Conservation (phyloP, 2,329 filamentous ascomycete species). For the Ascochyta pisi region DNA sequence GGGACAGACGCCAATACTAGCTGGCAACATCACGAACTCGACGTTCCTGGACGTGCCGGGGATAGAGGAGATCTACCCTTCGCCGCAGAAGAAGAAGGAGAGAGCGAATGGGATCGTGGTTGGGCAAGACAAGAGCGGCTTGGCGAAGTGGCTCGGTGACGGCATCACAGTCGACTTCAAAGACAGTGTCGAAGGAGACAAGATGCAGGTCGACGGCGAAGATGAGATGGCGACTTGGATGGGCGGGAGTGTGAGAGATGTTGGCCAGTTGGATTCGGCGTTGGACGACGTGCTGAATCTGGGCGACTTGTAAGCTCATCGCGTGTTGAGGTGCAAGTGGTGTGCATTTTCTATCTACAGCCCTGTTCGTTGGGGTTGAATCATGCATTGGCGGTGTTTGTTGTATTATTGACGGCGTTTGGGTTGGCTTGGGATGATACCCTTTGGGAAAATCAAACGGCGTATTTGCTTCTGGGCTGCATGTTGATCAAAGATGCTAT, state of each 20-base stretch:
- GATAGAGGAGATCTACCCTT: slow-evolving; percentile 33
- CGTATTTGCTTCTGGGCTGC: no score
- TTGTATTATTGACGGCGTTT: slow-evolving; percentile 4
- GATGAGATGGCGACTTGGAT: slow-evolving; percentile 49
- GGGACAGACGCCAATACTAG: slow-evolving; percentile 77
- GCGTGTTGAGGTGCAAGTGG: neutral
- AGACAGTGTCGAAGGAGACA: slow-evolving; percentile 22
- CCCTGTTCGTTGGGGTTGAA: no score
- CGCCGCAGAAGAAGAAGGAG: slow-evolving; percentile 1
- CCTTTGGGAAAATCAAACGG: no score
- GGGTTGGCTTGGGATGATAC: neutral
- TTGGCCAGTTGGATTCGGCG: slow-evolving; percentile 39
- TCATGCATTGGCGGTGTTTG: slow-evolving; percentile 5
- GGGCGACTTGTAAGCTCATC: slow-evolving; percentile 25
- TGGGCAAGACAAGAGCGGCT: slow-evolving; percentile 26
- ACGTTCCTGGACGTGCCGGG: slow-evolving; percentile 67
- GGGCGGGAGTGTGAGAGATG: slow-evolving; percentile 45
- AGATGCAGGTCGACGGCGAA: slow-evolving; percentile 47
- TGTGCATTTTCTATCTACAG: no score
- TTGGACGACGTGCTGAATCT: slow-evolving; percentile 50
- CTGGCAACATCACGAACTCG: slow-evolving; percentile 69
- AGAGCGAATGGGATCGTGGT: slow-evolving; percentile 19
- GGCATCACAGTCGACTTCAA: slow-evolving; percentile 9
- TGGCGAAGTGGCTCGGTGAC: slow-evolving; percentile 14
- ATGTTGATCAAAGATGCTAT: no score